Evolutionary conservation across 31 red algal genomes (phyloP), one percentile per base, ranked within the genome.

Genomic region (Porphyra umbilicalis): DNA sequence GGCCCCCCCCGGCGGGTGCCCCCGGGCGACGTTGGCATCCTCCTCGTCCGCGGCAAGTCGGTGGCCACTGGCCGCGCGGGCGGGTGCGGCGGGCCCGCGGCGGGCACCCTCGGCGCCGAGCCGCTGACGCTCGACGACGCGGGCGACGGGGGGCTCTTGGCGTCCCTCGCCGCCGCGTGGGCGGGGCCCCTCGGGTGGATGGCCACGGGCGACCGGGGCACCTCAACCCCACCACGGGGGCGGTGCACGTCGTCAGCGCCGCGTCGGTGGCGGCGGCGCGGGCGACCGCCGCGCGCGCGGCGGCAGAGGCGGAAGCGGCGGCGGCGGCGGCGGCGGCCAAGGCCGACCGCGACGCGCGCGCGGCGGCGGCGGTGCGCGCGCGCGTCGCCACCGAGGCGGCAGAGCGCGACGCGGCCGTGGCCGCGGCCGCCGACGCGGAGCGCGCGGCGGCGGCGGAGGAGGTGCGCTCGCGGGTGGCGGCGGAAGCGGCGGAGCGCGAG

Each of bases 401-500:
- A 67, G 81, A 84, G 35, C 39, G 32, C 42, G 74, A 81, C 25
- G 57, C 57, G 13, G 13, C 57, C 25, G 13, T 74, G 57, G 25
- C 13, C 15, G 15, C 15, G 25, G 25, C 13, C 13, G 57, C 15
- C 57, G 25, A 16, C 57, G 57, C 13, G 34, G 77, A 89, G 75
- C 37, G 39, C 39, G 76, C 79, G 30, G 74, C 38, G 11, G 74
- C 57, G 35, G 30, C 10, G 38, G 80, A 32, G 35, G 38, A 8
- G 84, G 35, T 40, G 77, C 40, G 2, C 39, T 78, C 77, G 77
- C 80, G 34, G 32, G 29, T 40, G 31, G 46, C 75, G 75, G 67
- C 30, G 18, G 82, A 84, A 20, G 38, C 80, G 37, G 77, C 35
- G 76, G 87, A 89, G 46, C 78, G 82, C 44, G 36, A 79, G 16